These are phyloP conservation scores for Fusarium fracticaudum DNA, from an alignment of 2,329 filamentous ascomycete species.

Conservation along the genomic window DNA sequence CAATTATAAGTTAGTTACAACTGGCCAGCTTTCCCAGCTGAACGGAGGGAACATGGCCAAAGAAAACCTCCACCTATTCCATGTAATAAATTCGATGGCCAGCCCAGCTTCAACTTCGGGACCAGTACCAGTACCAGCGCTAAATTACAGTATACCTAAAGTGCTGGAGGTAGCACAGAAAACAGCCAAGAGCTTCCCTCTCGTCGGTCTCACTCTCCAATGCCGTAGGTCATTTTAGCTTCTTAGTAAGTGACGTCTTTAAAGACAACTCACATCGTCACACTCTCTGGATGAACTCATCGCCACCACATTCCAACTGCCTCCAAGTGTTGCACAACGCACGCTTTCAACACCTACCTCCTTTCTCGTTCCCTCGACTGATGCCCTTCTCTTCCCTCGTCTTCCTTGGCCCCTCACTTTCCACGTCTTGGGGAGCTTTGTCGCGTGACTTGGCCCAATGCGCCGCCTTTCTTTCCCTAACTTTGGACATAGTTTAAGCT, in stretches of 20 bases:
- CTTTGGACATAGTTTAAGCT: not conserved
- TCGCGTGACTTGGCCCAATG: slow-evolving; percentile 32
- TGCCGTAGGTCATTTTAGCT: not conserved
- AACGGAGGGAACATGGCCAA: not conserved
- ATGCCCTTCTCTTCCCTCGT: not conserved
- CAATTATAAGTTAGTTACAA: not conserved
- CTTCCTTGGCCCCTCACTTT: slow-evolving; percentile 8
- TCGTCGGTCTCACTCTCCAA: not conserved
- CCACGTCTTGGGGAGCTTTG: slow-evolving; percentile 1
- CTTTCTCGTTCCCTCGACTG: not conserved
- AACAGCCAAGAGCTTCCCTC: slow-evolving; percentile 8
- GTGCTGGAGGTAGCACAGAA: not conserved
- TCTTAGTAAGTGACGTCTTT: slow-evolving; percentile 30
- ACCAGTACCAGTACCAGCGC: not conserved
- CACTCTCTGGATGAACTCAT: slow-evolving; percentile 12
- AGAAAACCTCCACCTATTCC: not conserved
- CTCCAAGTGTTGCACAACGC: slow-evolving; percentile 24
- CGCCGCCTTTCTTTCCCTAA: not conserved
- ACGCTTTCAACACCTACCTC: slow-evolving; percentile 6
- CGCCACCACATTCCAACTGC: slow-evolving; percentile 33
- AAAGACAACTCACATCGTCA: slow-evolving; percentile 8
- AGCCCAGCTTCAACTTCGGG: slow-evolving; percentile 2
- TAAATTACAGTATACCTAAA: not conserved
- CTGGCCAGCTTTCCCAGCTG: slow-evolving; percentile 1
- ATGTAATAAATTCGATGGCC: not conserved